Evolutionary conservation across 75 land plant species (phyloP), one percentile per base, ranked within the genome.

Genomic region (Pinus tabuliformis): DNA sequence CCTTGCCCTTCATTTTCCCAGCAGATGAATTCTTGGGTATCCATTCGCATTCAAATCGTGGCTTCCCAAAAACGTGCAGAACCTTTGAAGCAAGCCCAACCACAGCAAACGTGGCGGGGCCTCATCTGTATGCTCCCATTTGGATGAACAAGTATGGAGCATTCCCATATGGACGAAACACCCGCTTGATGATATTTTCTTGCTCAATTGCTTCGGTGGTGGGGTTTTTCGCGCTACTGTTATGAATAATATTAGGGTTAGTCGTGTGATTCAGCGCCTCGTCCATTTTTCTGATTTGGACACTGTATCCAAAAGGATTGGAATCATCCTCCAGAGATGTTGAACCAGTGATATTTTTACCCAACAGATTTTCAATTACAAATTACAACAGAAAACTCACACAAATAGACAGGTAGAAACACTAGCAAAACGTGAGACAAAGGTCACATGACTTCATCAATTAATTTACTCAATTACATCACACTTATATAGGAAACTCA

Each of bases 61-160:
- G 93, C 36, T 84, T 74, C 33, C 83, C 83, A 78, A 65, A 96
- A 21, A 93, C 87, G 64, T 85, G 92, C n/a, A 84, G 82, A 3
- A 97, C 89, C 87, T 96, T 93, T 45, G 98, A 94, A 16, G 91
- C 87, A 16, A 96, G 85, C 1, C 94, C 99, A 17, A 91, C 49
- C 18, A 93, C 71, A 58, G 92, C 87, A 78, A 96, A 96, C 21
- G 90, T 83, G 75, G 75, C 59, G 52, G 73, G 59, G 1, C 96
- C 94, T 24, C 92, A 92, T 62, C 99, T 76, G 79, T 93, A 91
- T 7, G 92, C 91, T 3, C 91, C 87, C 91, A 93, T 90, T 21
- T 86, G 86, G 57, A 96, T 80, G 78, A 96, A 93, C 61, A 85
- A 61, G 72, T 87, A 89, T 1, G 92, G 94, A 1, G 91, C 99